Percentiles rank a stretch among this genome's conserved stretches.
Conservation (phyloP, 2,329 filamentous ascomycete species). For the Diaporthe citriasiana region DNA sequence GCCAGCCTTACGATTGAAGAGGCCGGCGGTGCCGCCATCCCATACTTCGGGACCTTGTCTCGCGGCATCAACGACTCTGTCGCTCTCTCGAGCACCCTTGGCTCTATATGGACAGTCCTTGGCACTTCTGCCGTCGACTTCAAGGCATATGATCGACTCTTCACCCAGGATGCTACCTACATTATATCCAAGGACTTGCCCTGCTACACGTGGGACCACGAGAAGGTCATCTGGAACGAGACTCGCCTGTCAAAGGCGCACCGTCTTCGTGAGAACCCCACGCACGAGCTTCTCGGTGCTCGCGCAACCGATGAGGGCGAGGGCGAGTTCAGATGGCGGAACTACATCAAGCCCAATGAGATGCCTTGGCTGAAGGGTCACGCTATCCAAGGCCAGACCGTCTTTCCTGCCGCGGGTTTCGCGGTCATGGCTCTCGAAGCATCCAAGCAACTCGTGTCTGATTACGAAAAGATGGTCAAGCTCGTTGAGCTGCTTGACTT, state of each 20-base stretch:
- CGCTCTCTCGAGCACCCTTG: slow-evolving; percentile 42
- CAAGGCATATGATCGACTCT: slow-evolving; percentile 17
- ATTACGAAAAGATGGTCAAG: background rate
- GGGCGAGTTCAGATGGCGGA: slow-evolving; percentile 46
- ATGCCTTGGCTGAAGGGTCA: slow-evolving; percentile 58
- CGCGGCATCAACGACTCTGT: slow-evolving; percentile 45
- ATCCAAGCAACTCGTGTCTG: slow-evolving; percentile 6
- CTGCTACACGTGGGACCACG: slow-evolving; percentile 41
- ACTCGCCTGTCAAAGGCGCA: slow-evolving; percentile 35
- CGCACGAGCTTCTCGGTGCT: slow-evolving; percentile 41
- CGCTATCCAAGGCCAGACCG: slow-evolving; percentile 48
- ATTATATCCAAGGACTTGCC: slow-evolving; percentile 36
- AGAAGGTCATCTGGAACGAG: slow-evolving; percentile 34
- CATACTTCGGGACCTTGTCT: slow-evolving; percentile 46
- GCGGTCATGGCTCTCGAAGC: slow-evolving; percentile 46
- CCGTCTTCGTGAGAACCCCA: slow-evolving; percentile 2
- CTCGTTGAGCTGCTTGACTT: slow-evolving; percentile 45
- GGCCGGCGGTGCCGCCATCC: slow-evolving; percentile 35
- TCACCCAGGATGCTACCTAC: slow-evolving; percentile 25
- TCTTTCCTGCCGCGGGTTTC: slow-evolving; percentile 55
- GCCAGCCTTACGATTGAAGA: slow-evolving; percentile 50
- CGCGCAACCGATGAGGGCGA: background rate
- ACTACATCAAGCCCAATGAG: slow-evolving; percentile 46
- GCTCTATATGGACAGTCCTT: slow-evolving; percentile 41
- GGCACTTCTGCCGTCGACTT: slow-evolving; percentile 28